These are phyloP conservation scores for Racocetra persica DNA, from an alignment of 371 early-diverging fungal genomes.

Conservation along the genomic window DNA sequence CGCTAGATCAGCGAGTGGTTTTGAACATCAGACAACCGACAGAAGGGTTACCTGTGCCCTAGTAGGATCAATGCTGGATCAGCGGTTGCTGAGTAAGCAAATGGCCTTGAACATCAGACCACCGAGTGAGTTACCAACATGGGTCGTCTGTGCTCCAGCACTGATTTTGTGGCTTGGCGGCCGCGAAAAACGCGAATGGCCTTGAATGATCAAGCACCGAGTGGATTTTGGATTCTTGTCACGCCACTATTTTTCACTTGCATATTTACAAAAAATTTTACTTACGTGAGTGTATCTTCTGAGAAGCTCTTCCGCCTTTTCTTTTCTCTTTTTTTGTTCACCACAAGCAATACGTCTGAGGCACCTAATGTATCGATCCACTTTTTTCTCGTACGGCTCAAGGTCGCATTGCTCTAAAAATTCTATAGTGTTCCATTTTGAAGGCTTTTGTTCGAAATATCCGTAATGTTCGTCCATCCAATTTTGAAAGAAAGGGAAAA, in stretches of 20 bases:
- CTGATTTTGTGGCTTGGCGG: neutral
- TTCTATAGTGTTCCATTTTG: neutral
- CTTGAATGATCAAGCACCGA: slow-evolving; percentile 27
- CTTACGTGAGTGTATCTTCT: slow-evolving; percentile 8
- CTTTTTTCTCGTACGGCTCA: neutral
- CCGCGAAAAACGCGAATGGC: neutral
- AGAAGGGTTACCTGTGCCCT: neutral
- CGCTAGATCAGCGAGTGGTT: too few relatives aligned
- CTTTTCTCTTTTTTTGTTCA: slow-evolving; percentile 13
- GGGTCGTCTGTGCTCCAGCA: neutral
- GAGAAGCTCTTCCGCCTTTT: slow-evolving; percentile 15
- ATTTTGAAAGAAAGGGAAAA: too few relatives aligned
- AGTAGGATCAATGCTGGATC: neutral
- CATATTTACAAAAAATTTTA: neutral
- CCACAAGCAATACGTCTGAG: neutral
- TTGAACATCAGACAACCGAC: neutral
- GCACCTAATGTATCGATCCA: neutral
- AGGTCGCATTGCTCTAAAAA: neutral
- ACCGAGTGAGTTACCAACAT: neutral
- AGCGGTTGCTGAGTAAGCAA: neutral
- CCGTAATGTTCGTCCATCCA: neutral
- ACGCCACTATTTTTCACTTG: neutral
- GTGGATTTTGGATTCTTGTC: neutral
- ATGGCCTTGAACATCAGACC: too few relatives aligned
- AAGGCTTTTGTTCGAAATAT: slow-evolving; percentile 5